Evolutionary conservation across 352 stramenopile genomes (phyloP).

Genomic region (Pythium scleroteichum): DNA sequence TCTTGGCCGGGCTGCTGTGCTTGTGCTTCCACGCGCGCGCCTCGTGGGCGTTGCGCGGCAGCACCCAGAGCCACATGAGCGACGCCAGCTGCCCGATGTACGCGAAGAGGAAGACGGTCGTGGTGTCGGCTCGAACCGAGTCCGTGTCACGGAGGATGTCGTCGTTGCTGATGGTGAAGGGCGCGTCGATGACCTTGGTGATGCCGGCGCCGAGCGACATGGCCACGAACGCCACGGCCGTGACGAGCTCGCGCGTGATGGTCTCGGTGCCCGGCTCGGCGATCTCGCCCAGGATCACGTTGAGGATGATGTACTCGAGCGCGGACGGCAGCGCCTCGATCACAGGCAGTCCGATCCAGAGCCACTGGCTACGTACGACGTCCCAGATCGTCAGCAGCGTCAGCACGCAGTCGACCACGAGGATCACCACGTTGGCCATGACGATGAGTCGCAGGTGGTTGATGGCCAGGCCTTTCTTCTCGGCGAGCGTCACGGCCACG

Average conservation of each 20-base stretch:
- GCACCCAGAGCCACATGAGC: slow-evolving; percentile 41
- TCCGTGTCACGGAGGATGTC: slow-evolving; percentile 49
- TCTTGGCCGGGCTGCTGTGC: too few relatives aligned
- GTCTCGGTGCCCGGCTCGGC: slow-evolving; percentile 35
- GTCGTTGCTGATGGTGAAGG: slow-evolving; percentile 35
- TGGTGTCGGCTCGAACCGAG: slow-evolving; percentile 40
- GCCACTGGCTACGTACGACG: slow-evolving; percentile 55
- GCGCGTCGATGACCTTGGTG: slow-evolving; percentile 39
- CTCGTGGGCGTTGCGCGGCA: slow-evolving; percentile 29
- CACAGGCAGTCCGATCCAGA: slow-evolving; percentile 59
- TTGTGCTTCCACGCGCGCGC: too few relatives aligned
- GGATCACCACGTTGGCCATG: slow-evolving; percentile 26
- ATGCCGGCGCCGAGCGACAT: slow-evolving; percentile 41
- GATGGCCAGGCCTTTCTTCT: slow-evolving; percentile 40
- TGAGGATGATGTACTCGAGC: slow-evolving; percentile 54
- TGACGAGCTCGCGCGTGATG: slow-evolving; percentile 40
- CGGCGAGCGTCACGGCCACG: slow-evolving; percentile 28
- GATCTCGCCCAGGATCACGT: slow-evolving; percentile 46
- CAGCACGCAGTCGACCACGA: slow-evolving; percentile 40
- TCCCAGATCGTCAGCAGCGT: slow-evolving; percentile 62
- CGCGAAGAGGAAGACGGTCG: slow-evolving; percentile 47
- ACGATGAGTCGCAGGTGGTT: slow-evolving; percentile 44
- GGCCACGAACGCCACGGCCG: slow-evolving; percentile 45
- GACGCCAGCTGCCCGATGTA: slow-evolving; percentile 47
- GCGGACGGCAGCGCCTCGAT: slow-evolving; percentile 49